A percentile compares a stretch with the other conserved stretches of the same genome.
Conservation (phyloP, 1,284 basidiomycete genomes). For the Rhizoctonia solani region DNA sequence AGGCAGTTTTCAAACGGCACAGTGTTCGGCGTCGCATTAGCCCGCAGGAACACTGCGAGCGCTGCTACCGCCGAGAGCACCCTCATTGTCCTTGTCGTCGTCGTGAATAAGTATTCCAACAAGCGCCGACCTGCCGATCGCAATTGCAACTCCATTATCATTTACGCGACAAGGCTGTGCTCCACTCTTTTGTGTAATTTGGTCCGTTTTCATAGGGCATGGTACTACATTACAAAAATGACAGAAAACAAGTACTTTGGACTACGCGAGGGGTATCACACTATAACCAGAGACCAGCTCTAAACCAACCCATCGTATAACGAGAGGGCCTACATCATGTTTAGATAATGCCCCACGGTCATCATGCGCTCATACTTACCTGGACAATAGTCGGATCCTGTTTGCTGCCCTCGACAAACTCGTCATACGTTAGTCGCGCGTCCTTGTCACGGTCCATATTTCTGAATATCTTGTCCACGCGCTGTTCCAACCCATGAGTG, state of each 20-base stretch:
- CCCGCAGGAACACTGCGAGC: background rate
- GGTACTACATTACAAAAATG: background rate
- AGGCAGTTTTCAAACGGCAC: constrained; percentile 13
- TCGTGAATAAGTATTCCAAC: background rate
- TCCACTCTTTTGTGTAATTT: background rate
- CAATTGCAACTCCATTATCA: too few species aligned
- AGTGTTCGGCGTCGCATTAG: constrained; percentile 14
- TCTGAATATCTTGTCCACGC: constrained; percentile 94
- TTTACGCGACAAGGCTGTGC: too few species aligned
- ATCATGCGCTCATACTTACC: constrained; percentile 54
- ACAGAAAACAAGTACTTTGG: too few species aligned
- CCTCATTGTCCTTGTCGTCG: constrained; percentile 18
- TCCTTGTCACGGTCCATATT: constrained; percentile 94
- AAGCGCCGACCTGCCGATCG: background rate
- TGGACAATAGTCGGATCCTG: constrained; percentile 98
- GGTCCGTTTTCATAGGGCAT: background rate
- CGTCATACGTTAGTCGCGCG: constrained; percentile 86
- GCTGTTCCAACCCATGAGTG: constrained; percentile 52
- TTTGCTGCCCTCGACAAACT: constrained; percentile 96
- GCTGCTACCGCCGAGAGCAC: constrained; percentile 9
- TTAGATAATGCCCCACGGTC: background rate
- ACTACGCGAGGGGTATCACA: background rate
- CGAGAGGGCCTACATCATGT: constrained; percentile 49
- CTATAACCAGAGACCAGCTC: background rate
- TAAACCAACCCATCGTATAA: constrained; percentile 57